phyloP scores from a whole-genome alignment of 2,329 filamentous ascomycete species.

The Calonectria hongkongensis region DNA sequence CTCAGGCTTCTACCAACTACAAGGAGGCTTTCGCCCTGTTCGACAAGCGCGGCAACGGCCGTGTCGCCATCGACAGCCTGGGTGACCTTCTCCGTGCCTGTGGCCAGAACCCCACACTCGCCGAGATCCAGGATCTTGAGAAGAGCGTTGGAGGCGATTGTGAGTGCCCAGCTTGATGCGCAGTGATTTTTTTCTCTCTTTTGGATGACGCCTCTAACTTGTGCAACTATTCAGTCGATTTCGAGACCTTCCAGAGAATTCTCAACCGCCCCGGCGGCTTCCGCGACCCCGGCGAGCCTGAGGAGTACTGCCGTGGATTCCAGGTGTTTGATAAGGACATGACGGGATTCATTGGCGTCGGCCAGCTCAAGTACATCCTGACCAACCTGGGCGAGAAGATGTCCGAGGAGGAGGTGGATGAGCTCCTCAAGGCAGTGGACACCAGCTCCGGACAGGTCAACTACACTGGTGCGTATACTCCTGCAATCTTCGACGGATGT shows the following conservation, averaged over 20 bases:
- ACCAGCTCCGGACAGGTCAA: slow-evolving; percentile 97
- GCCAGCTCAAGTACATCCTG: slow-evolving; percentile 97
- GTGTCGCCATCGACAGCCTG: slow-evolving; percentile 88
- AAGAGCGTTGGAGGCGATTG: slow-evolving; percentile 92
- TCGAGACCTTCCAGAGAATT: slow-evolving; percentile 96
- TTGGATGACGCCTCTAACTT: slow-evolving; percentile 39
- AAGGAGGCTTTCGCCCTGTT: slow-evolving; percentile 99
- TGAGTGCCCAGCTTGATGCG: slow-evolving; percentile 70
- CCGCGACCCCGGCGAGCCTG: slow-evolving; percentile 97
- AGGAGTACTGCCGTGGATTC: slow-evolving; percentile 98
- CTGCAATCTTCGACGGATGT: not conserved
- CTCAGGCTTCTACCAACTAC: slow-evolving; percentile 94
- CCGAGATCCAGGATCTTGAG: slow-evolving; percentile 95
- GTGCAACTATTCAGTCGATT: slow-evolving; percentile 82
- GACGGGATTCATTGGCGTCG: slow-evolving; percentile 97
- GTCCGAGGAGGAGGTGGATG: slow-evolving; percentile 98
- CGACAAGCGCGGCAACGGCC: slow-evolving; percentile 98
- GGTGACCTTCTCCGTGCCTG: slow-evolving; percentile 97
- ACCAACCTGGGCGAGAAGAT: slow-evolving; percentile 99
- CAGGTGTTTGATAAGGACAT: slow-evolving; percentile 99
- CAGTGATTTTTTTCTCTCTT: not conserved
- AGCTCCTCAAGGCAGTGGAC: slow-evolving; percentile 98
- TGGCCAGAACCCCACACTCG: slow-evolving; percentile 96
- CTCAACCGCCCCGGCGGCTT: slow-evolving; percentile 98
- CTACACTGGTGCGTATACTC: slow-evolving; percentile 82